Evolutionary conservation across 164 flowering plant species (phyloP).

Genomic region (Annona squamosa): DNA sequence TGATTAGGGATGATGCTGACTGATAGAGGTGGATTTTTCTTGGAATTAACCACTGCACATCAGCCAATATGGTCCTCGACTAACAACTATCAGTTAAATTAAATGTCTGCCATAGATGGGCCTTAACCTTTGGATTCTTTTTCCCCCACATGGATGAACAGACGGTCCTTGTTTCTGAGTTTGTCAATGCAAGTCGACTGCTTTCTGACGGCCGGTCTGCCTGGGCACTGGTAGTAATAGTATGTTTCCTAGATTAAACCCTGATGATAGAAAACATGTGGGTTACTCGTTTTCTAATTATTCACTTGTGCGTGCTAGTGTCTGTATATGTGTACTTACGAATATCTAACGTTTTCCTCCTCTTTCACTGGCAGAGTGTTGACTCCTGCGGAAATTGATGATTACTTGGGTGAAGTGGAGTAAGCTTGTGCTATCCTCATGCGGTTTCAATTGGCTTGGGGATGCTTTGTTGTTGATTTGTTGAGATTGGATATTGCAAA

Average conservation of each 20-base stretch:
- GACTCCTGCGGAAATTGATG: slow-evolving; percentile 67
- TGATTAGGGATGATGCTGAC: not conserved
- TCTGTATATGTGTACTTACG: not conserved
- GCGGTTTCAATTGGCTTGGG: not conserved
- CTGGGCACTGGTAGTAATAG: too few relatives aligned
- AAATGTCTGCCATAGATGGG: too few relatives aligned
- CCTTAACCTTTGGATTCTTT: too few relatives aligned
- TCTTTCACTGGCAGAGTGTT: slow-evolving; percentile 46
- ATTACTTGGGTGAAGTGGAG: slow-evolving; percentile 78
- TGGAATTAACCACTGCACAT: not conserved
- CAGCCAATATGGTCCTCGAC: not conserved
- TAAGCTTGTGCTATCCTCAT: slow-evolving; percentile 13
- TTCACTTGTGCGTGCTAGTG: not conserved
- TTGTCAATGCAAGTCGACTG: too few relatives aligned
- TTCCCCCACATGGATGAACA: too few relatives aligned
- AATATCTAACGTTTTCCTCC: not conserved
- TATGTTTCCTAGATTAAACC: too few relatives aligned
- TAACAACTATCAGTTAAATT: too few relatives aligned
- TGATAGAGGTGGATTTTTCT: not conserved
- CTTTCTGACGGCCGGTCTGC: too few relatives aligned
- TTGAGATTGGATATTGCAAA: not conserved
- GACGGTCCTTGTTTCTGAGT: too few relatives aligned
- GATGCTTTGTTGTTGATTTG: not conserved
- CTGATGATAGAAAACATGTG: too few relatives aligned
- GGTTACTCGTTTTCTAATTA: too few relatives aligned